Conservation (phyloP, 495 filamentous ascomycete genomes). For the Aspergillus panamensis region DNA sequence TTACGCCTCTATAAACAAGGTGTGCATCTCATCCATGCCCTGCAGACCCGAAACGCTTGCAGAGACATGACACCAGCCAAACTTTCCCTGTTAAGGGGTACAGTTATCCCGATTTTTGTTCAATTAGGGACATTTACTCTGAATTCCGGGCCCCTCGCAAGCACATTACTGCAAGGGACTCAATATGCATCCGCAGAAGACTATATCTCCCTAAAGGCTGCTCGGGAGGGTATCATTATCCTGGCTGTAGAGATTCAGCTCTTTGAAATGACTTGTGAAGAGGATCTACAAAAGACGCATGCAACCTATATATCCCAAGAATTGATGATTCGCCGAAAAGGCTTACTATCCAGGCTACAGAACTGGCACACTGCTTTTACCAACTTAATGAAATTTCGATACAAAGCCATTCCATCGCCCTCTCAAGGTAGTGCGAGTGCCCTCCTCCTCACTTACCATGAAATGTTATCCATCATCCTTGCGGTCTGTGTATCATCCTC, state of each 20-base stretch:
- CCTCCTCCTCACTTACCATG: constrained; percentile 27
- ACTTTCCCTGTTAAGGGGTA: constrained; percentile 27
- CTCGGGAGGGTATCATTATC: constrained; percentile 32
- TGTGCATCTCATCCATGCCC: constrained; percentile 28
- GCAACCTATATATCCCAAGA: constrained; percentile 9
- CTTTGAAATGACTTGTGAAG: constrained; percentile 23
- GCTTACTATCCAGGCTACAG: constrained; percentile 13
- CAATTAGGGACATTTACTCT: constrained; percentile 29
- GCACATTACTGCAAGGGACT: constrained; percentile 13
- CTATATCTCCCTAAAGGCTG: constrained; percentile 30
- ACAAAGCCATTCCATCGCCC: constrained; percentile 8
- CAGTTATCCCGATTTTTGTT: constrained; percentile 38
- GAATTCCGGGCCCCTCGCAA: constrained; percentile 9
- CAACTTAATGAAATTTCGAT: constrained; percentile 17
- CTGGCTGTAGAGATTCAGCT: constrained; percentile 22
- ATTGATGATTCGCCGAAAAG: constrained; percentile 10
- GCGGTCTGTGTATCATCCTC: constrained; percentile 14
- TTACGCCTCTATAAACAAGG: constrained; percentile 37
- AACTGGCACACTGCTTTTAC: constrained; percentile 28
- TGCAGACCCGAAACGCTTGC: constrained; percentile 27
- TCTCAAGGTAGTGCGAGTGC: constrained; percentile 19
- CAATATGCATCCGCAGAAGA: not conserved
- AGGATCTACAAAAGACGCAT: constrained; percentile 13
- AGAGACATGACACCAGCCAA: constrained; percentile 18
- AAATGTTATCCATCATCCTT: constrained; percentile 26